These are phyloP conservation scores for Tephrocybe rancida DNA, from an alignment of 768 basidiomycete genomes.

Conservation along the genomic window DNA sequence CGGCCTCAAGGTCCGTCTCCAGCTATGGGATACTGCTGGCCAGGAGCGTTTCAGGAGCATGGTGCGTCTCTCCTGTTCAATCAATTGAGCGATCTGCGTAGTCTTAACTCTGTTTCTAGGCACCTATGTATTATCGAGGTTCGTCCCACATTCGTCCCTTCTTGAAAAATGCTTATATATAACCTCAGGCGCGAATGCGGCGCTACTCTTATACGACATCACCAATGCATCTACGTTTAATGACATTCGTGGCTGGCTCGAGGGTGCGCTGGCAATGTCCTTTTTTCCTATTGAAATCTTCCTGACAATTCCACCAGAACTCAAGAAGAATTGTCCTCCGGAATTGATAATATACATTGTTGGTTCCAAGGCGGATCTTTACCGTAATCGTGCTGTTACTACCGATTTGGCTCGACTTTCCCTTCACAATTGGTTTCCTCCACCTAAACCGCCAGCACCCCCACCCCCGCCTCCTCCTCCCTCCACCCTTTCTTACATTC, in stretches of 20 bases:
- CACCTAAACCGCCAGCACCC: slow-evolving; percentile 68
- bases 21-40: slow-evolving; percentile 93
- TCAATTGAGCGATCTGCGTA: slow-evolving; percentile 9
- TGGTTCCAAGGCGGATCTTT: slow-evolving; percentile 88
- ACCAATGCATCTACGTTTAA: slow-evolving; percentile 88
- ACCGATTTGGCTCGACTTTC: slow-evolving; percentile 83
- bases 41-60: slow-evolving; percentile 93
- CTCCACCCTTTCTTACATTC: slow-evolving; percentile 75
- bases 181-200: slow-evolving; percentile 81
- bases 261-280: slow-evolving; percentile 53
- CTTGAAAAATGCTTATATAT: slow-evolving; percentile 15
- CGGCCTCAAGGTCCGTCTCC: slow-evolving; percentile 82
- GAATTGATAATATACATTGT: slow-evolving; percentile 95
- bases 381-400: slow-evolving; percentile 72
- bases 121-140: slow-evolving; percentile 94
- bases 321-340: slow-evolving; percentile 86
- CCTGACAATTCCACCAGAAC: slow-evolving; percentile 50
- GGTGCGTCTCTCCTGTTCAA: slow-evolving; percentile 47
- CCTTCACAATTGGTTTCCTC: slow-evolving; percentile 87
- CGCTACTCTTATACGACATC: slow-evolving; percentile 93
- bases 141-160: slow-evolving; percentile 12
- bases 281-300: slow-evolving; percentile 14
- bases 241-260: slow-evolving; percentile 90
- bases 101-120: slow-evolving; percentile 46
- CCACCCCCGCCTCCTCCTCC: slow-evolving; percentile 64